These are phyloP conservation scores for Dryas alaskensis DNA, from an alignment of 306 rosid genomes.

Conservation along the genomic window DNA sequence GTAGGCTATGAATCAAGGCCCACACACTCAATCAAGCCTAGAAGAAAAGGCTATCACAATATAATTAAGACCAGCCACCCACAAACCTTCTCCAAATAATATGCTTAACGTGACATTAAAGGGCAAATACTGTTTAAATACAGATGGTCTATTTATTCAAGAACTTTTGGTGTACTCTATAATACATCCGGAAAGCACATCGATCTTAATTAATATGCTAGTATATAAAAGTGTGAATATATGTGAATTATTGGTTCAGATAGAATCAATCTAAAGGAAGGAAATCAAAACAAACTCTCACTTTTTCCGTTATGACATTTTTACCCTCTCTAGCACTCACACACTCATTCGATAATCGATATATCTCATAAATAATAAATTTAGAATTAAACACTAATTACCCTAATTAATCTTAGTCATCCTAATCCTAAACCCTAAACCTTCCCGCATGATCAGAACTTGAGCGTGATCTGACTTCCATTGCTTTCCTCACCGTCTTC, in stretches of 20 bases:
- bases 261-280: slow-evolving; percentile 20
- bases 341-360: not conserved
- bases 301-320: slow-evolving; percentile 44
- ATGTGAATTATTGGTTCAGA: slow-evolving; percentile 7
- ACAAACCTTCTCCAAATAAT: too few species aligned
- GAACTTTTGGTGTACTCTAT: not conserved
- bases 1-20: too few species aligned
- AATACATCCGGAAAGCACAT: not conserved
- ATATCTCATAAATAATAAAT: slow-evolving; percentile 15
- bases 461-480: slow-evolving; percentile 79
- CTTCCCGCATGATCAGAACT: slow-evolving; percentile 45
- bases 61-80: too few species aligned
- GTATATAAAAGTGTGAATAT: not conserved
- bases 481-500: slow-evolving; percentile 64
- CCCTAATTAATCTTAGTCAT: slow-evolving; percentile 21
- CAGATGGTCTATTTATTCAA: too few species aligned
- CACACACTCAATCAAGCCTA: too few species aligned
- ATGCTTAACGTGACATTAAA: too few species aligned
- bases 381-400: slow-evolving; percentile 7
- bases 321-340: slow-evolving; percentile 26
- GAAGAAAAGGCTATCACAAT: too few species aligned
- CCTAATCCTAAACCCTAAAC: slow-evolving; percentile 17
- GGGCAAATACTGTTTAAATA: too few species aligned
- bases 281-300: slow-evolving; percentile 43
- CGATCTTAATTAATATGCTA: too few species aligned